phyloP scores from a whole-genome alignment of 768 basidiomycete genomes.

The Termitomyces sp. region DNA sequence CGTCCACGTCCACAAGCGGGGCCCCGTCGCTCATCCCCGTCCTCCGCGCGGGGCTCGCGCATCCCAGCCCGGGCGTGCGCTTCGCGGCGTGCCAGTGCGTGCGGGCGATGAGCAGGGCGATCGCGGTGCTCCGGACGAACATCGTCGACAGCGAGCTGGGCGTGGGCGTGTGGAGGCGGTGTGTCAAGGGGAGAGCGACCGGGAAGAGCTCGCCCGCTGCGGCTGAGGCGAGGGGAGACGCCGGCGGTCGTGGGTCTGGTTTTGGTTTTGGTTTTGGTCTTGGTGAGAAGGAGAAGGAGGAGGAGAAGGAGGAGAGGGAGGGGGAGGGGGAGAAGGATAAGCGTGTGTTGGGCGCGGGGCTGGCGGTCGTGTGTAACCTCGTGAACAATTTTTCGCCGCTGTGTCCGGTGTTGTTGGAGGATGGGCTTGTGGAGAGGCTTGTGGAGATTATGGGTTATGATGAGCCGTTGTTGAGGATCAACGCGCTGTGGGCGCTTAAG shows the following conservation, averaged over 20 bases:
- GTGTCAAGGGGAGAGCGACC: slow-evolving; percentile 12
- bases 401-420: slow-evolving; percentile 54
- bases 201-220: neutral
- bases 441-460: neutral
- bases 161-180: slow-evolving; percentile 59
- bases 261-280: no score
- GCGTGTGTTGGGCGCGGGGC: slow-evolving; percentile 64
- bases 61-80: slow-evolving; percentile 68
- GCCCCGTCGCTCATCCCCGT: slow-evolving; percentile 36
- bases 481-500: slow-evolving; percentile 83
- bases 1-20: slow-evolving; percentile 28
- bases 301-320: slow-evolving; percentile 38
- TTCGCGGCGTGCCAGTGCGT: slow-evolving; percentile 87
- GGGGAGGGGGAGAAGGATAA: slow-evolving; percentile 44
- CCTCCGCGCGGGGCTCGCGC: slow-evolving; percentile 49
- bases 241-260: neutral
- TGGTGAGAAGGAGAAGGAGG: slow-evolving; percentile 27
- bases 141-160: slow-evolving; percentile 82
- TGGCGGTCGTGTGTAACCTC: slow-evolving; percentile 79
- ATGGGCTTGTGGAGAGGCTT: slow-evolving; percentile 63
- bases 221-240: neutral
- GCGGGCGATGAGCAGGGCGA: slow-evolving; percentile 72
- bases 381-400: slow-evolving; percentile 82
- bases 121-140: slow-evolving; percentile 77
- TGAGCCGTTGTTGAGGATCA: slow-evolving; percentile 26